Percentiles rank a stretch among this genome's conserved stretches.
phyloP scores from a whole-genome alignment of 2,329 filamentous ascomycete genomes.

The Harringtonia lauricola region DNA sequence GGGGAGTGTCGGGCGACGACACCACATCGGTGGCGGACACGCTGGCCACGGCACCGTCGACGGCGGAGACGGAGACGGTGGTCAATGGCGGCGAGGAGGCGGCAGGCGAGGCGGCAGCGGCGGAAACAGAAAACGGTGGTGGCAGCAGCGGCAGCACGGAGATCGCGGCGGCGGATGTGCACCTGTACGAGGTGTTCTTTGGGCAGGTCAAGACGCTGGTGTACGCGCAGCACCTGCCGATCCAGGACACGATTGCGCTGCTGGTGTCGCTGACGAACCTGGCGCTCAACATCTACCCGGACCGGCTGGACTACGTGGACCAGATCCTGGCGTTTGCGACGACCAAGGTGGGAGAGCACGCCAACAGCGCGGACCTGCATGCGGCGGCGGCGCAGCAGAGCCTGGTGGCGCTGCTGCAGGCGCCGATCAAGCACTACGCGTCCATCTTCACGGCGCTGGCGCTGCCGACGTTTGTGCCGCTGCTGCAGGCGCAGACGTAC shows the following conservation, averaged over 20 bases:
- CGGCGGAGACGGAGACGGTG: constrained; percentile 36
- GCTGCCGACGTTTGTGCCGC: constrained; percentile 80
- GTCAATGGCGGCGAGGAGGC: constrained; percentile 29
- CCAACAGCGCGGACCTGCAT: constrained; percentile 92
- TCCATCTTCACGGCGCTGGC: constrained; percentile 95
- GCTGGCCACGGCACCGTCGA: constrained; percentile 23
- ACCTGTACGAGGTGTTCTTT: constrained; percentile 95
- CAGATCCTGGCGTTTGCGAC: constrained; percentile 85
- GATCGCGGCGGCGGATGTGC: constrained; percentile 61
- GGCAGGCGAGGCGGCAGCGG: neutral
- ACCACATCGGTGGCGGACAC: constrained; percentile 21
- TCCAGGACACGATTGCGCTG: constrained; percentile 89
- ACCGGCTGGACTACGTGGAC: constrained; percentile 86
- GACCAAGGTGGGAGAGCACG: constrained; percentile 75
- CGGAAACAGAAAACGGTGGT: neutral
- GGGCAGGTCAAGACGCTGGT: constrained; percentile 90
- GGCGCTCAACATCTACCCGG: constrained; percentile 90
- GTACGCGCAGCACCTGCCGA: constrained; percentile 78
- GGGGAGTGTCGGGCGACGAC: constrained; percentile 16
- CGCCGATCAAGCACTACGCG: constrained; percentile 78
- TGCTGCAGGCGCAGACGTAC: constrained; percentile 87
- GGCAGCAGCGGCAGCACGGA: neutral
- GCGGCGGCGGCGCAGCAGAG: constrained; percentile 79
- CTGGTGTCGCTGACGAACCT: constrained; percentile 91
- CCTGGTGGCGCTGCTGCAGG: constrained; percentile 79